These are phyloP conservation scores for Moelleriella libera DNA, from an alignment of 2,329 filamentous ascomycete genomes.

Conservation along the genomic window DNA sequence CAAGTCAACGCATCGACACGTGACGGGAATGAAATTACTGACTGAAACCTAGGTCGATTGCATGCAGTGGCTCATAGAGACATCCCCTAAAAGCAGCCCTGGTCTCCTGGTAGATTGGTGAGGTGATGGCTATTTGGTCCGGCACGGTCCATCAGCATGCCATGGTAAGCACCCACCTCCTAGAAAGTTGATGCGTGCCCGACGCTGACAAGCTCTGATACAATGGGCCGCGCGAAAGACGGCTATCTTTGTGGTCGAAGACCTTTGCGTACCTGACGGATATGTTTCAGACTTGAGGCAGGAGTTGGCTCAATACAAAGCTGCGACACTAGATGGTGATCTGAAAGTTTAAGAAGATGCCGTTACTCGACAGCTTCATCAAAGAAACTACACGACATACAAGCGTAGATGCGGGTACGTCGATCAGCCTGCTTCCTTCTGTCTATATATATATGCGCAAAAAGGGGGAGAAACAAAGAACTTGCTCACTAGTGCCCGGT, in stretches of 20 bases:
- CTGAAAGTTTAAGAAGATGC: not conserved
- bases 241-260: not conserved
- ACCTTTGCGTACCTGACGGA: not conserved
- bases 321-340: not conserved
- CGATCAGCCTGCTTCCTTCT: no score
- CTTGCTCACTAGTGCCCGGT: not conserved
- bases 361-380: slow-evolving; percentile 6
- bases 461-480: no score
- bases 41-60: not conserved
- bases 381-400: slow-evolving; percentile 2
- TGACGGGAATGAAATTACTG: no score
- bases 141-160: slow-evolving; percentile 4
- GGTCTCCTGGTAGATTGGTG: slow-evolving; percentile 2
- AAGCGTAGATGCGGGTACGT: slow-evolving; percentile 1
- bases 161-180: slow-evolving; percentile 1
- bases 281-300: not conserved
- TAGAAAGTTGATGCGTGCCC: no score
- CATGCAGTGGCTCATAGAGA: slow-evolving; percentile 6
- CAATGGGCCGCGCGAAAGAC: not conserved
- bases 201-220: no score
- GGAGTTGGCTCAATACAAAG: not conserved
- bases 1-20: no score
- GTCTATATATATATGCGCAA: no score
- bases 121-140: slow-evolving; percentile 7
- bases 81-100: slow-evolving; percentile 3